Evolutionary conservation across 1,284 basidiomycete genomes (phyloP).

Genomic region (Irpex sp.): DNA sequence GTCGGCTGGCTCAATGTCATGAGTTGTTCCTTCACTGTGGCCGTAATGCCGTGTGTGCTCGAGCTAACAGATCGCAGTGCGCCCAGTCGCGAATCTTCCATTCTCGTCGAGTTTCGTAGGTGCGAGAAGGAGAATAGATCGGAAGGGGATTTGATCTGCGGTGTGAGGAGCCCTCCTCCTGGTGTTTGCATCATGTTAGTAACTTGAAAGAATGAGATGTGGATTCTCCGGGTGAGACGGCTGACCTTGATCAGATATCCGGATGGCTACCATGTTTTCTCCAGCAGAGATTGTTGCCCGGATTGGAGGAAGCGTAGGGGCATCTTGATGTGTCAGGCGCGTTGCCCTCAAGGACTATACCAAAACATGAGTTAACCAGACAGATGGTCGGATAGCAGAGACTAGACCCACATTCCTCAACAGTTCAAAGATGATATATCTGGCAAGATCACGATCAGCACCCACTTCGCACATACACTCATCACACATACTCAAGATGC

Average conservation of each 20-base stretch:
- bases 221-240: background rate
- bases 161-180: conserved; percentile 66
- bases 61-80: conserved; percentile 62
- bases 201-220: background rate
- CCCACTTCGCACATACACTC: background rate
- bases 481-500: conserved; percentile 67
- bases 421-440: conserved; percentile 86
- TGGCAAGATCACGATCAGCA: conserved; percentile 21
- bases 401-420: conserved; percentile 68
- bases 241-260: conserved; percentile 82
- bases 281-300: conserved; percentile 70
- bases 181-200: background rate
- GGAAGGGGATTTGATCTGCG: conserved; percentile 52
- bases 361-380: background rate
- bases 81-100: conserved; percentile 65
- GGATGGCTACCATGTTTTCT: conserved; percentile 65
- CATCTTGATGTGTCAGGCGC: conserved; percentile 40
- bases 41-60: conserved; percentile 58
- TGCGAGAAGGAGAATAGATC: conserved; percentile 84
- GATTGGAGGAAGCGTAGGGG: conserved; percentile 47
- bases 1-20: conserved; percentile 36
- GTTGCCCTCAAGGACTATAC: conserved; percentile 67
- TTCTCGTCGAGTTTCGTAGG: conserved; percentile 61
- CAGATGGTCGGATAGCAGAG: conserved; percentile 4
- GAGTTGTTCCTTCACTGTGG: conserved; percentile 74